Conservation (phyloP, 1,284 basidiomycete species). For the Leccinum colubrinum region DNA sequence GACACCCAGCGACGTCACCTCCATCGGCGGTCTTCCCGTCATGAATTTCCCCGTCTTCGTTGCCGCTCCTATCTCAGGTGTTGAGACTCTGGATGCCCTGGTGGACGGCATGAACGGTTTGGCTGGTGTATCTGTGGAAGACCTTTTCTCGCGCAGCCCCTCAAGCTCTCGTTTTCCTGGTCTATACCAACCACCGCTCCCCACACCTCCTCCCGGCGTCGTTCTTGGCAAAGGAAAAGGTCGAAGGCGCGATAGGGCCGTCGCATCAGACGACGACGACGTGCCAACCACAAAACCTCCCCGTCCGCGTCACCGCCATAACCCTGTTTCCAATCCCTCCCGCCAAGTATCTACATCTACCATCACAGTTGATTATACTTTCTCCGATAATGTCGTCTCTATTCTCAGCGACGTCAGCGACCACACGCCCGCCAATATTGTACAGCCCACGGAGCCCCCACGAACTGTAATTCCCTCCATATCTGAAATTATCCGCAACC, state of each 20-base stretch:
- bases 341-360: slow-evolving; percentile 44
- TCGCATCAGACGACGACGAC: slow-evolving; percentile 41
- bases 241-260: slow-evolving; percentile 38
- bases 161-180: slow-evolving; percentile 51
- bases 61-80: slow-evolving; percentile 70
- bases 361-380: slow-evolving; percentile 30
- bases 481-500: slow-evolving; percentile 77
- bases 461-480: slow-evolving; percentile 67
- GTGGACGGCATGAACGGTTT: slow-evolving; percentile 80
- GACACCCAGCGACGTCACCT: slow-evolving; percentile 59
- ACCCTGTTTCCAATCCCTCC: slow-evolving; percentile 34
- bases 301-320: slow-evolving; percentile 38
- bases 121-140: slow-evolving; percentile 42
- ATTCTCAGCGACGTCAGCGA: slow-evolving; percentile 15
- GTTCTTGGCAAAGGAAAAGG: slow-evolving; percentile 62
- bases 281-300: slow-evolving; percentile 26
- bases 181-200: slow-evolving; percentile 75
- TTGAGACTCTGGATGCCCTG: slow-evolving; percentile 82
- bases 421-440: slow-evolving; percentile 11
- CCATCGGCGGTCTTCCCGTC: slow-evolving; percentile 27
- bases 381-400: slow-evolving; percentile 17
- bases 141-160: slow-evolving; percentile 43
- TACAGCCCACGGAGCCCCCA: slow-evolving; percentile 26
- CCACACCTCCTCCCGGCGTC: slow-evolving; percentile 77
- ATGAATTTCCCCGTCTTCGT: slow-evolving; percentile 66